Evolutionary conservation across 495 filamentous ascomycete species (phyloP).

Genomic region (Podospora australis): DNA sequence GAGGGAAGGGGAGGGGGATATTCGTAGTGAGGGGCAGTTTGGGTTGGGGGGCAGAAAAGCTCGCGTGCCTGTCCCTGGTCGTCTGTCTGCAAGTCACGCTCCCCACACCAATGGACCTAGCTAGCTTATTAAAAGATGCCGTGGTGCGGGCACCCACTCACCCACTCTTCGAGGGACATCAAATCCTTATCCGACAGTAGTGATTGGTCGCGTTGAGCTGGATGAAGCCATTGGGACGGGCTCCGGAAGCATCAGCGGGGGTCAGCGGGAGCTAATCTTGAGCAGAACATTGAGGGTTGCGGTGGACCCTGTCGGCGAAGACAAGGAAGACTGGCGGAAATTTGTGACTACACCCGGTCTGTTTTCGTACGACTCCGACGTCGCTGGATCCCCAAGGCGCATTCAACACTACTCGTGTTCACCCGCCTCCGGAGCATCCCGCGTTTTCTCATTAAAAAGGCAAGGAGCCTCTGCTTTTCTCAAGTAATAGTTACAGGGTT

Average conservation of each 20-base stretch:
- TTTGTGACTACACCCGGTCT: constrained; percentile 7
- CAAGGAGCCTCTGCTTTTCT: neutral
- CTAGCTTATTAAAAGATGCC: too few relatives aligned
- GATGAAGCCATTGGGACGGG: constrained; percentile 11
- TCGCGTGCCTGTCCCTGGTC: constrained; percentile 3
- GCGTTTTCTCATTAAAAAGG: neutral
- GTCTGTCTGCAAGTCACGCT: too few relatives aligned
- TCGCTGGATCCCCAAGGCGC: constrained; percentile 9
- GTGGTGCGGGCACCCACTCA: neutral
- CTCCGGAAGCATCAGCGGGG: constrained; percentile 2
- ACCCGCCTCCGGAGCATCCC: constrained; percentile 11
- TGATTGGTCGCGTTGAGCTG: constrained; percentile 13
- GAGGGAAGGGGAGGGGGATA: neutral
- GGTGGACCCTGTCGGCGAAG: neutral
- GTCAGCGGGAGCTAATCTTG: constrained; percentile 11
- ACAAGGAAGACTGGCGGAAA: neutral
- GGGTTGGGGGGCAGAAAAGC: neutral
- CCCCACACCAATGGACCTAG: too few relatives aligned
- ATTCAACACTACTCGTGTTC: neutral
- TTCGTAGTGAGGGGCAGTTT: constrained; percentile 1
- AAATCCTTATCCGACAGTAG: constrained; percentile 9
- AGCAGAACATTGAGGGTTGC: constrained; percentile 1
- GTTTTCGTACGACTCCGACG: constrained; percentile 15
- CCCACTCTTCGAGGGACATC: neutral
- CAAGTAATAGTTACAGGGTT: neutral